These are phyloP conservation scores for Alternaria ventricosa DNA, from an alignment of 2,329 filamentous ascomycete species.

Conservation along the genomic window DNA sequence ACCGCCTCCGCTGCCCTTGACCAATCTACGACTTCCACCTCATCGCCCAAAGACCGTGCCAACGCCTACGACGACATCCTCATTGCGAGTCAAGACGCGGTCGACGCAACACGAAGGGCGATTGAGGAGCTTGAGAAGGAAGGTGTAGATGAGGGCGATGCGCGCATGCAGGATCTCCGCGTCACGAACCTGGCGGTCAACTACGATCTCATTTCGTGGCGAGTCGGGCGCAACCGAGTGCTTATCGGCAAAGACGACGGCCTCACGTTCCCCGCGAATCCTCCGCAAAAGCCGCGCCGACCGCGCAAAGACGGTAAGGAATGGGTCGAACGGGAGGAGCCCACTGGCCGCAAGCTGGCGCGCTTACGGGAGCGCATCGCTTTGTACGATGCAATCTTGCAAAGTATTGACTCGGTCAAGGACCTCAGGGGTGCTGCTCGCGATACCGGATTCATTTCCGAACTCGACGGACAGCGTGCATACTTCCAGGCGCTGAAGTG, in stretches of 20 bases:
- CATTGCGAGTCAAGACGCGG: constrained; percentile 88
- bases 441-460: constrained; percentile 75
- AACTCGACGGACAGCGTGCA: constrained; percentile 76
- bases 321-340: constrained; percentile 63
- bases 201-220: constrained; percentile 92
- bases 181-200: constrained; percentile 93
- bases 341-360: constrained; percentile 76
- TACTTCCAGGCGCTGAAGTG: constrained; percentile 94
- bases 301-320: constrained; percentile 58
- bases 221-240: constrained; percentile 89
- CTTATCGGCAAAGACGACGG: constrained; percentile 86
- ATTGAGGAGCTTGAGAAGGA: constrained; percentile 90
- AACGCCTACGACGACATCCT: constrained; percentile 91
- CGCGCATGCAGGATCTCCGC: constrained; percentile 88
- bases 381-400: constrained; percentile 87
- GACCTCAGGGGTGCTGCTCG: constrained; percentile 89
- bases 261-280: constrained; percentile 62
- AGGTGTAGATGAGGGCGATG: constrained; percentile 81
- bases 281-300: constrained; percentile 60
- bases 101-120: constrained; percentile 89
- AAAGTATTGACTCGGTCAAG: constrained; percentile 88
- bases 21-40: constrained; percentile 49
- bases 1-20: constrained; percentile 61
- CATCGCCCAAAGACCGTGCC: constrained; percentile 70
- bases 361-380: constrained; percentile 86